A percentile compares a stretch with the other conserved stretches of the same genome.
Conservation (phyloP, 163 green algal species). For the Chlamydomonas reinhardtii region DNA sequence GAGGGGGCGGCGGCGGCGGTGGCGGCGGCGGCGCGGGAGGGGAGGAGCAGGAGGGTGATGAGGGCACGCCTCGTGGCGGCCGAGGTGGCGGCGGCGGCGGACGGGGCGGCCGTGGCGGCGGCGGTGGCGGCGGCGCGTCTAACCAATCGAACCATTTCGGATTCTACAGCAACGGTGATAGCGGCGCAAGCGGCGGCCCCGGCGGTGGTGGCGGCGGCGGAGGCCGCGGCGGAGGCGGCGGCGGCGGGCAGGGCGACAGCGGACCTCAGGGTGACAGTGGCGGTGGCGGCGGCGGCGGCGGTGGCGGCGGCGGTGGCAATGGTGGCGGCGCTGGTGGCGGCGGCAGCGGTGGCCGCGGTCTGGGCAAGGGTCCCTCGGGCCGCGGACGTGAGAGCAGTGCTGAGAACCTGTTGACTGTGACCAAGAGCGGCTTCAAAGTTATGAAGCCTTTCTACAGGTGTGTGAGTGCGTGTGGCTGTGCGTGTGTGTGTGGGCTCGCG, state of each 20-base stretch:
- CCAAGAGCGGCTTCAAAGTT: constrained; percentile 48
- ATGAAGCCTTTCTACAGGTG: constrained; percentile 56
- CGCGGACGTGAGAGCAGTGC: background rate
- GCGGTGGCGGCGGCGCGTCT: background rate
- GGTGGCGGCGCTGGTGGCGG: background rate
- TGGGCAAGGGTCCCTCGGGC: background rate
- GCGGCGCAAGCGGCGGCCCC: background rate
- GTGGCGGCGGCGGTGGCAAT: background rate
- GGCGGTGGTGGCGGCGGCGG: background rate
- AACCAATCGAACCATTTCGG: too few relatives aligned
- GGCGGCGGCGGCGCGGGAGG: too few relatives aligned
- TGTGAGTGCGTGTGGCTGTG: background rate
- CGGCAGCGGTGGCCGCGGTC: background rate
- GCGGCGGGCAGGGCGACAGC: background rate
- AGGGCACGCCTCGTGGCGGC: background rate
- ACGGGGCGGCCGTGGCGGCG: too few relatives aligned
- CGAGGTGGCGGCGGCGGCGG: background rate
- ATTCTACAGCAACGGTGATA: background rate
- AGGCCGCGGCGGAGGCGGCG: background rate
- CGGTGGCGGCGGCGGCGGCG: background rate
- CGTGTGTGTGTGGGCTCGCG: too few relatives aligned
- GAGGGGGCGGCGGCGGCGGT: background rate
- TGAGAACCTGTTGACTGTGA: constrained; percentile 47
- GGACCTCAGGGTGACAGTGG: too few relatives aligned
- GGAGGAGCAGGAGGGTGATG: background rate